phyloP scores from a whole-genome alignment of 192 early-diverging fungal species.

The Backusella mclennaniae region DNA sequence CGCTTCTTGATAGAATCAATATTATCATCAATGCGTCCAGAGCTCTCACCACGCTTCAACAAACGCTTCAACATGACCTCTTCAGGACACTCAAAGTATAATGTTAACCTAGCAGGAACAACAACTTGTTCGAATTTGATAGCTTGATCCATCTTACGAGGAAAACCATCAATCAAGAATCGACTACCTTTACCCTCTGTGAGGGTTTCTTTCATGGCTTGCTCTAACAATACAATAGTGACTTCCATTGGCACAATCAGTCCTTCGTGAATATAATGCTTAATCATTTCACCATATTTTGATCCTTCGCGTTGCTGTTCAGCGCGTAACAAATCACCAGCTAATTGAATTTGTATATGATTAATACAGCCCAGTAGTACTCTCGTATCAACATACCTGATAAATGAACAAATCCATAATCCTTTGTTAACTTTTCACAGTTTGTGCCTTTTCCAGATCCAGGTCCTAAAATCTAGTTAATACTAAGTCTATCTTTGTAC shows the following conservation, averaged over 20 bases:
- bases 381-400: conserved; percentile 58
- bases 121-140: conserved; percentile 89
- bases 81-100: conserved; percentile 97
- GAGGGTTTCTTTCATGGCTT: conserved; percentile 76
- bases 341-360: conserved; percentile 30
- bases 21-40: conserved; percentile 93
- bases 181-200: conserved; percentile 48
- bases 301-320: conserved; percentile 84
- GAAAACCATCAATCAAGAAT: conserved; percentile 98
- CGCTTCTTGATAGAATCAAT: conserved; percentile 95
- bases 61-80: conserved; percentile 87
- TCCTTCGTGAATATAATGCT: conserved; percentile 88
- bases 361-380: not conserved
- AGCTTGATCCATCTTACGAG: conserved; percentile 91
- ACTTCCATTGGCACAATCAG: conserved; percentile 95
- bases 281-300: conserved; percentile 89
- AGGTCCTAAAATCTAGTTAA: conserved; percentile 36
- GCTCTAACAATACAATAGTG: conserved; percentile 87
- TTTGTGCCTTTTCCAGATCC: conserved; percentile 97
- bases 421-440: conserved; percentile 83
- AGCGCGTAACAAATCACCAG: conserved; percentile 92
- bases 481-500: not conserved
- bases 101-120: conserved; percentile 63
- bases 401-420: conserved; percentile 93
- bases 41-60: conserved; percentile 92